Percentiles rank a stretch among this genome's conserved stretches.
phyloP scores from a whole-genome alignment of 2,329 filamentous ascomycete genomes.

The Curvularia sp. region DNA sequence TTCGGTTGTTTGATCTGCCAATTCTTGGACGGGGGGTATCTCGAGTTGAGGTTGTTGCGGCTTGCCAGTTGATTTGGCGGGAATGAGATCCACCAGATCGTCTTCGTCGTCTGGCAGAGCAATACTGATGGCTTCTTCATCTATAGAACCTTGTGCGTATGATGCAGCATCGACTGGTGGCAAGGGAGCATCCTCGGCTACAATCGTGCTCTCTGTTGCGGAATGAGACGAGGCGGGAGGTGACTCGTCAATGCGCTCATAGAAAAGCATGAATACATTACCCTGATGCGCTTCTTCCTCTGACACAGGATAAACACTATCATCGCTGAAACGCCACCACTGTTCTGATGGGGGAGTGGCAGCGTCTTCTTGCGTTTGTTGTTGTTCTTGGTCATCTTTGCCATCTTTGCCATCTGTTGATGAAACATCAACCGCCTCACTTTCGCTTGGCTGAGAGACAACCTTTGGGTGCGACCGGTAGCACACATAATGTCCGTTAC shows the following conservation, averaged over 20 bases:
- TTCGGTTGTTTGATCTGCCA: not conserved
- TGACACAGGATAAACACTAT: slow-evolving; percentile 76
- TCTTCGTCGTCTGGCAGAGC: slow-evolving; percentile 35
- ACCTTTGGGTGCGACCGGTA: slow-evolving; percentile 72
- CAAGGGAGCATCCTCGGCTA: slow-evolving; percentile 28
- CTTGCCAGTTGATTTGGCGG: slow-evolving; percentile 8
- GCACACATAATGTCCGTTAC: slow-evolving; percentile 95
- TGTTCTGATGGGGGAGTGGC: slow-evolving; percentile 49
- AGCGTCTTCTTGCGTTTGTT: slow-evolving; percentile 19
- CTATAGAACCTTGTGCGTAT: not conserved
- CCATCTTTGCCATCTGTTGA: slow-evolving; percentile 4
- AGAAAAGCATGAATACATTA: slow-evolving; percentile 97
- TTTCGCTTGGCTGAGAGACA: not conserved
- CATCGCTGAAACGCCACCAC: slow-evolving; percentile 94
- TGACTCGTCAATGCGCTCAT: slow-evolving; percentile 67
- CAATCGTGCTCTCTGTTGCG: not conserved
- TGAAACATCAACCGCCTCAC: slow-evolving; percentile 7
- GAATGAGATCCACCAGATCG: slow-evolving; percentile 13
- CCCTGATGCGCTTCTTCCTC: slow-evolving; percentile 77
- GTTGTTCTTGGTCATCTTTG: slow-evolving; percentile 29
- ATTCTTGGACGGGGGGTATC: not conserved
- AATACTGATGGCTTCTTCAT: slow-evolving; percentile 22
- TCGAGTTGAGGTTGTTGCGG: not conserved
- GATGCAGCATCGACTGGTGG: slow-evolving; percentile 20
- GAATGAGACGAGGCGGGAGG: slow-evolving; percentile 42